These are phyloP conservation scores for Penicillium alfredii DNA, from an alignment of 495 filamentous ascomycete species.

Conservation along the genomic window DNA sequence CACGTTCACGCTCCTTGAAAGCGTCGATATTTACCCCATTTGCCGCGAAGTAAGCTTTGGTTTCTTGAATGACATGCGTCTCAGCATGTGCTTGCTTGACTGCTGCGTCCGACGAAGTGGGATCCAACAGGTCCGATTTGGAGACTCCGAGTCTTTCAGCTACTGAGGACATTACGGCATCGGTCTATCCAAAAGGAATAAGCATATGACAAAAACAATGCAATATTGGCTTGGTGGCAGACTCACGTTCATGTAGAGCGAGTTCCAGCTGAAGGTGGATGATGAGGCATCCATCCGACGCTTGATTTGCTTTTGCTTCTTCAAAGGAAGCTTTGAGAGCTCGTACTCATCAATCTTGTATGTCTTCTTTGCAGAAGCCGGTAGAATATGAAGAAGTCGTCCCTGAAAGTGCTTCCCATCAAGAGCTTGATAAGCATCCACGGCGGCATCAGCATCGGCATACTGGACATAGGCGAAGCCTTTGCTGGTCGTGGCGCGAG, in stretches of 20 bases:
- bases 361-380: slow-evolving; percentile 71
- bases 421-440: slow-evolving; percentile 63
- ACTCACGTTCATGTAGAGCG: slow-evolving; percentile 89
- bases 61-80: slow-evolving; percentile 93
- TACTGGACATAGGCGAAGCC: slow-evolving; percentile 87
- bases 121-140: slow-evolving; percentile 87
- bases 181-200: slow-evolving; percentile 46
- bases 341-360: slow-evolving; percentile 79
- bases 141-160: slow-evolving; percentile 79
- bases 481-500: slow-evolving; percentile 59
- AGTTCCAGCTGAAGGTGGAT: slow-evolving; percentile 90
- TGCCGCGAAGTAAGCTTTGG: slow-evolving; percentile 78
- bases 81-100: slow-evolving; percentile 96
- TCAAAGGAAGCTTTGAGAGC: slow-evolving; percentile 81
- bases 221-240: neutral
- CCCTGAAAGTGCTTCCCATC: slow-evolving; percentile 88
- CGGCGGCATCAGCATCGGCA: slow-evolving; percentile 59
- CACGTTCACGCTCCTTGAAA: slow-evolving; percentile 76
- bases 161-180: slow-evolving; percentile 89
- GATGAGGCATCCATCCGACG: slow-evolving; percentile 71
- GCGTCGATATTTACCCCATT: slow-evolving; percentile 88
- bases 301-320: slow-evolving; percentile 87
- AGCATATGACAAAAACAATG: slow-evolving; percentile 19
- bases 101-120: slow-evolving; percentile 85
- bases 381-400: slow-evolving; percentile 81